Evolutionary conservation across 306 rosid genomes (phyloP), one percentile per base, ranked within the genome.

Genomic region (Pyrus pyrifolia): DNA sequence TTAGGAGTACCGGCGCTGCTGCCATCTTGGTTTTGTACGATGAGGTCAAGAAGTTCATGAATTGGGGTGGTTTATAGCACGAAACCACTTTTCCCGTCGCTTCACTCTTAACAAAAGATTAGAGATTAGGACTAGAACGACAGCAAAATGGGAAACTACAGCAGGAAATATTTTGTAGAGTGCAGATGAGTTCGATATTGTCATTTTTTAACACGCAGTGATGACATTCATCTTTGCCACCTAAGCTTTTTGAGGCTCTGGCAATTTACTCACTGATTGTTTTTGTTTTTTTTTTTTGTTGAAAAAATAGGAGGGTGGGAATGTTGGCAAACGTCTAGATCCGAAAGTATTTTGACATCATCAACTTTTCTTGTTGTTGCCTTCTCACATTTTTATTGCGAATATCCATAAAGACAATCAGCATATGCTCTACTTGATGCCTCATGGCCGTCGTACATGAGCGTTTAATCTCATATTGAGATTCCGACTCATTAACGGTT

Each of bases 11-110:
- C 0, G 99, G 97, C 1, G 91, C 97, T 4, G 99, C 99, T 31
- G 99, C 99, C 23, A 88, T 95, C 46, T 78, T 95, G 81, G 99
- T 95, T 80, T 87, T 95, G 87, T 95, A 92, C 62, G 99, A 95
- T 2, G 99, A 95, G 84, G 83, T 95, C 64, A 95, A 88, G 88
- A 92, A 87, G 85, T 88, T 92, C 61, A 82, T 92, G 93, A 80
- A 87, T 52, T 84, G 93, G 97, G 93, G 90, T 46, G 21, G 73
- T 57, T 86, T 90, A 78, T 87, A 75, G 82, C 81, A 78, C 67
- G 31, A 52, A 51, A 70, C 60, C 13, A 19, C 6, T 70, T 57
- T 18, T 63, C 17, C 71, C 73, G 40, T 57, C 30, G 30, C 67
- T 80, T 80, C 72, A 67, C 52, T 75, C 40, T 76, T 75, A 83